Conservation (phyloP, 1,139 yeast genomes). For the Candida neerlandica region DNA sequence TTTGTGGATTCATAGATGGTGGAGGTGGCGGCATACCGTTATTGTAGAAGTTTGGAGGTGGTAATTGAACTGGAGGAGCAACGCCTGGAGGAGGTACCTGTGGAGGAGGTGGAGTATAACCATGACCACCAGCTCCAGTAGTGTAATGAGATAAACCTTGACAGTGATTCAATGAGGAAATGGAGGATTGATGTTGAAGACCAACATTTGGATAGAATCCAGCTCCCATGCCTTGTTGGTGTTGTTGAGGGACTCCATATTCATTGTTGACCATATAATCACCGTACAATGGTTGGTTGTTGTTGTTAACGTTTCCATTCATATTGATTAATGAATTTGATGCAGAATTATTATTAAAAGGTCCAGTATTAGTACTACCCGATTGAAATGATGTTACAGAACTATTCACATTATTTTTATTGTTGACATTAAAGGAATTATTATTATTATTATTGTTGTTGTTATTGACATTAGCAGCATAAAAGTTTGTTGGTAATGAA, state of each 20-base stretch:
- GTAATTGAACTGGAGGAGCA: conserved; percentile 1
- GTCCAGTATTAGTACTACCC: conserved; percentile 8
- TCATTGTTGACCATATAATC: conserved; percentile 7
- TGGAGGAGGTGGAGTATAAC: conserved; percentile 11
- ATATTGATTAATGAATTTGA: conserved; percentile 9
- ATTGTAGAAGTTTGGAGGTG: conserved; percentile 6
- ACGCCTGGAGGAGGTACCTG: conserved; percentile 1
- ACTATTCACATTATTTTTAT: conserved; percentile 11
- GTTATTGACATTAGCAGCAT: conserved; percentile 12
- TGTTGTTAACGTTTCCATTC: conserved; percentile 9
- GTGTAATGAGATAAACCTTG: conserved; percentile 12
- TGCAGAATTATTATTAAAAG: conserved; percentile 11
- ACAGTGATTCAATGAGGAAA: conserved; percentile 11
- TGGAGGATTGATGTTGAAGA: conserved; percentile 13
- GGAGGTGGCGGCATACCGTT: conserved; percentile 7
- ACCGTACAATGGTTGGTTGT: conserved; percentile 4
- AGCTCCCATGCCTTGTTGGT: conserved; percentile 8
- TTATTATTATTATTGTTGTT: conserved; percentile 6
- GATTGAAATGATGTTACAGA: conserved; percentile 12
- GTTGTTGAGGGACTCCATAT: conserved; percentile 6
- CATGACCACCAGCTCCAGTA: conserved; percentile 8
- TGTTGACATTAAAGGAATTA: conserved; percentile 9
- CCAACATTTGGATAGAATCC: background rate
- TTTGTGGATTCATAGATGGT: background rate
- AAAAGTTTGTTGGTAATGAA: conserved; percentile 15